A percentile compares a stretch with the other conserved stretches of the same genome.
Evolutionary conservation across 495 filamentous ascomycete species (phyloP).

Genomic region (Lasiosphaeris hirsuta): DNA sequence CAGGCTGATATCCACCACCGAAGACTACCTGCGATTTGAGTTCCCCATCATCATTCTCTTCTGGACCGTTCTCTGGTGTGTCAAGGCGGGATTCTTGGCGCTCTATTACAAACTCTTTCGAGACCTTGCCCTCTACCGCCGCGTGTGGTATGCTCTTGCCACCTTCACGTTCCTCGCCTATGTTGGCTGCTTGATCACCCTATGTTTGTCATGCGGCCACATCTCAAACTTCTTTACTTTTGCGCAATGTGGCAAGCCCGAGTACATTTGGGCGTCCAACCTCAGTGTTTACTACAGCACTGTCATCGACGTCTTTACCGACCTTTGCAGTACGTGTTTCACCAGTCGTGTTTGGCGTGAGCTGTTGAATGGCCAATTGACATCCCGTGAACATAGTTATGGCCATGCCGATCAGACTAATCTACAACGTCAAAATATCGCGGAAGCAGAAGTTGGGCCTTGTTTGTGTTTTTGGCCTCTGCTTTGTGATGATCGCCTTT

Average conservation of each 20-base stretch:
- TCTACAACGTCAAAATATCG: conserved; percentile 46
- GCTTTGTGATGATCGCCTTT: conserved; percentile 51
- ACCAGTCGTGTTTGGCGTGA: neutral
- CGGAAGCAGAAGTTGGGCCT: conserved; percentile 45
- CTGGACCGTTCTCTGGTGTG: conserved; percentile 46
- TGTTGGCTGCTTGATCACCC: conserved; percentile 38
- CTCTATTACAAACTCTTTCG: conserved; percentile 45
- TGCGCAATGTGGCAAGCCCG: conserved; percentile 20
- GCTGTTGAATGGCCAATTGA: no score
- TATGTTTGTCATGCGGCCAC: conserved; percentile 38
- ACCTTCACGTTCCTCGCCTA: conserved; percentile 38
- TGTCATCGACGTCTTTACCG: conserved; percentile 42
- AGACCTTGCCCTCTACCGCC: conserved; percentile 35
- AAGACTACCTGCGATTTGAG: conserved; percentile 36
- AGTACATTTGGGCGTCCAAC: conserved; percentile 33
- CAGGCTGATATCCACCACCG: conserved; percentile 22
- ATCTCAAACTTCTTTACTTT: conserved; percentile 41
- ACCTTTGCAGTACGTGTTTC: conserved; percentile 31
- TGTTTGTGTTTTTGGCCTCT: conserved; percentile 46
- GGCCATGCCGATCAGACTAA: conserved; percentile 48
- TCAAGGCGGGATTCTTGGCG: conserved; percentile 48
- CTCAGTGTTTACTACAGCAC: conserved; percentile 46
- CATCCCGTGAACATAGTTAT: conserved; percentile 38
- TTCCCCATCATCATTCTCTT: conserved; percentile 47
- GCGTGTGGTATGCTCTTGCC: conserved; percentile 36